Base-by-base conservation (phyloP, 2,329 filamentous ascomycete species). In the Colletotrichum kahawae region DNA sequence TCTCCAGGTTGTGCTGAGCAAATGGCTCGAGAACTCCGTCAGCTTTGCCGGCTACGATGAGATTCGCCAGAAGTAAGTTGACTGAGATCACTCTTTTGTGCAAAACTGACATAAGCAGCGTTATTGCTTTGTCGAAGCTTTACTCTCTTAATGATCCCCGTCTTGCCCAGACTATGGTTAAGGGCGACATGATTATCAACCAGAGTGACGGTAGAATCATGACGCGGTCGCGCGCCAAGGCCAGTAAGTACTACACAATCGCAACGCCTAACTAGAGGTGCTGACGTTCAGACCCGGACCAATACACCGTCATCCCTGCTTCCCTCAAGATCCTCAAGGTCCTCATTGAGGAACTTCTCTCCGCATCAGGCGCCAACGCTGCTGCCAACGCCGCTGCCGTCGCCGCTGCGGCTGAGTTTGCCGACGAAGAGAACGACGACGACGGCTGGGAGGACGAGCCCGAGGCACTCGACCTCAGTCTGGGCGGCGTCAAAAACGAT, bases 31-130 rank as follows among this genome's bases (percentile, higher is more conserved):
- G 86, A 98, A 98, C 84, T 98, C 95, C 5, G 91, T 98, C 84
- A 98, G 94, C 84, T 99, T 99, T 85, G 95, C 95, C n/a, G 97
- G 97, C 14, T 99, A 98, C 80, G 96, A 98, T 80, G 96, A 98
- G 84, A 98, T 98, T 79, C 92, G 96, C 79, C 95, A 98, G 84
- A 99, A 98, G 94, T 96, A 87, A 84, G 92, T 87, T n/a, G 36
- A 18, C 4, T 27, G 9, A 38, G 13, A 3, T 33, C 27, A 8
- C 16, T 18, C 57, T 21, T 2, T 1, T 12, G n/a, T 10, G 5
- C n/a, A 24, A 10, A n/a, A 59, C 60, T 70, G 36, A n/a, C 27
- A 21, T 34, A 21, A 43, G 8, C 79, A 96, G 94, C 81, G 95
- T 98, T 74, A 96, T 98, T 79, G 97, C 97, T 7, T 90, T 99